Base-by-base conservation (phyloP, 345 rosid species). In the Moringa oleifera region DNA sequence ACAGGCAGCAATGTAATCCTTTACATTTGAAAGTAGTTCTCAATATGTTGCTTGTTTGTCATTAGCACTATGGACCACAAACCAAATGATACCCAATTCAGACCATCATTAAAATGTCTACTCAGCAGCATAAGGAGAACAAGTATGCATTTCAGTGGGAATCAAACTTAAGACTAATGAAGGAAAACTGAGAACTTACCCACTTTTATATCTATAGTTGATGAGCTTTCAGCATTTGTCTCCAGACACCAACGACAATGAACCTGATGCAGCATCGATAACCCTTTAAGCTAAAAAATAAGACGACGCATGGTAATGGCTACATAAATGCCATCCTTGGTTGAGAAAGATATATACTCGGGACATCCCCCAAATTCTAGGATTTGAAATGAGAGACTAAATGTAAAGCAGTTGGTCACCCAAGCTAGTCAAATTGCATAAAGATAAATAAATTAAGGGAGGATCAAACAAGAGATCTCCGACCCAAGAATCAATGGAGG, bases 201-300 rank as follows among this genome's bases (percentile, higher is more conserved):
- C 11, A 80, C 97, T 93, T 81, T 86, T 61, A 93, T 80, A 63
- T 81, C 91, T 66, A 85, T 17, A 50, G 75, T 45, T 63, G 83
- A 86, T 12, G 85, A 83, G 49, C 74, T 71, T 71, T 90, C 90
- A 25, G 75, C 85, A 74, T 68, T 81, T 6, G 79, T 83, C 73
- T 84, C 96, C 71, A 80, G 61, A 31, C 62, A 74, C 98, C 98
- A 93, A 57, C 84, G 80, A 63, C 96, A 88, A 56, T 93, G 98
- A 75, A 93, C 74, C 98, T 93, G 76, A 64, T 70, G 65, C 68
- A 79, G 62, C 63, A 71, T 31, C 6, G 12, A 41, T 41, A n/a
- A n/a, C n/a, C n/a, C n/a, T n/a, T n/a, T n/a, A n/a, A n/a, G n/a
- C n/a, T n/a, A n/a, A n/a, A n/a, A n/a, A n/a, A n/a, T n/a, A n/a